These are phyloP conservation scores for Ilex paraguariensis DNA, from an alignment of 305 asterid genomes.

Conservation along the genomic window DNA sequence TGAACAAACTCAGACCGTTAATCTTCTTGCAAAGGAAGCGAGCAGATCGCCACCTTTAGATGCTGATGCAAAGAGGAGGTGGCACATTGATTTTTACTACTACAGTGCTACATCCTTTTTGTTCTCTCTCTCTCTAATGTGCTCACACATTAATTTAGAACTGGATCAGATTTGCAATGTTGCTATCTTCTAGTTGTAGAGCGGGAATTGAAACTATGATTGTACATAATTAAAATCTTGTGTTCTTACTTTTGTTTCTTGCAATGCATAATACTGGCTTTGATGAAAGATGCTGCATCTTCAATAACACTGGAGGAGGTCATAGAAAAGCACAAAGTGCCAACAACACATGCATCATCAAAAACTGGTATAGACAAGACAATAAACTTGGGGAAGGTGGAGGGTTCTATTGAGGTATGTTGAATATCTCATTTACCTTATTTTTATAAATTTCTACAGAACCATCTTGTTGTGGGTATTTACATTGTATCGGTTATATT, in stretches of 20 bases:
- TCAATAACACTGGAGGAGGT: slow-evolving; percentile 44
- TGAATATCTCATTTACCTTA: too few relatives aligned
- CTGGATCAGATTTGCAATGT: too few relatives aligned
- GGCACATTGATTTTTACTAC: slow-evolving; percentile 3
- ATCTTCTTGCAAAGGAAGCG: slow-evolving; percentile 26
- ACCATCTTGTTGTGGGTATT: background rate
- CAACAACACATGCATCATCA: slow-evolving; percentile 34
- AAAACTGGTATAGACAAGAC: too few relatives aligned
- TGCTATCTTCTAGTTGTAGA: too few relatives aligned
- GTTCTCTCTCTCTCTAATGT: background rate
- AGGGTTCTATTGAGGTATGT: too few relatives aligned
- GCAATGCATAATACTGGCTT: slow-evolving; percentile 44
- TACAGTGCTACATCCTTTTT: too few relatives aligned
- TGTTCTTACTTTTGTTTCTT: background rate
- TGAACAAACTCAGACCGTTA: slow-evolving; percentile 32
- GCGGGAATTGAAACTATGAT: too few relatives aligned
- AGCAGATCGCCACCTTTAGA: slow-evolving; percentile 35
- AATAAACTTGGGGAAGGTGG: too few relatives aligned
- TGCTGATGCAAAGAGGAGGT: slow-evolving; percentile 63
- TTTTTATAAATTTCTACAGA: too few relatives aligned
- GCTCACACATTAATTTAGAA: too few relatives aligned
- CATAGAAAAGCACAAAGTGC: slow-evolving; percentile 31
- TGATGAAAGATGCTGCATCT: slow-evolving; percentile 55
- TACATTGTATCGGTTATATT: background rate
- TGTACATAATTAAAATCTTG: too few relatives aligned